Conservation (phyloP, 2,329 filamentous ascomycete species). For the Colletotrichum chlorophyti region DNA sequence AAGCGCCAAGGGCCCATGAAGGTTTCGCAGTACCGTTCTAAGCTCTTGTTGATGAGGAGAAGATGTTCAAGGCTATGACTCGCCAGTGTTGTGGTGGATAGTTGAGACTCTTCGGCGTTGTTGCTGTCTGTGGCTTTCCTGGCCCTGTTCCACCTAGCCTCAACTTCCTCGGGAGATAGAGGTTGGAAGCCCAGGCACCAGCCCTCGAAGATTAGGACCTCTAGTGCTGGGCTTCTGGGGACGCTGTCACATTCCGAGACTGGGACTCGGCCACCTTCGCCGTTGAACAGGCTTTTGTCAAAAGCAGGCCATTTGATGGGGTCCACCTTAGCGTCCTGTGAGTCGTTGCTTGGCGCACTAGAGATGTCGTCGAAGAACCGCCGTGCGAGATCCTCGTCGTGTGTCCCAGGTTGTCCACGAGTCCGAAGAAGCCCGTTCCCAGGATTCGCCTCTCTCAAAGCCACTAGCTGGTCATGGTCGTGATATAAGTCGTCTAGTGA, state of each 20-base stretch:
- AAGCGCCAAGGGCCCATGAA: constrained; percentile 27
- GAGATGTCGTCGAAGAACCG: constrained; percentile 16
- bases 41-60: constrained; percentile 18
- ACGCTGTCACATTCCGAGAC: constrained; percentile 8
- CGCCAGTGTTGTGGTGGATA: constrained; percentile 18
- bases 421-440: constrained; percentile 13
- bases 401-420: constrained; percentile 24
- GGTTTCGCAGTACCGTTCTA: constrained; percentile 20
- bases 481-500: constrained; percentile 26
- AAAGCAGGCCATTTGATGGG: constrained; percentile 20
- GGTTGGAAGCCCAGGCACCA: constrained; percentile 28
- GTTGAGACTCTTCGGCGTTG: not conserved
- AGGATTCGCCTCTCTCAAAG: constrained; percentile 8
- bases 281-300: constrained; percentile 22
- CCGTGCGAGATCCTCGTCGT: constrained; percentile 17
- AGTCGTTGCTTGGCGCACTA: too few species aligned
- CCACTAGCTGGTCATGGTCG: constrained; percentile 17
- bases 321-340: not conserved
- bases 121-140: not conserved
- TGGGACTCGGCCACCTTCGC: constrained; percentile 17
- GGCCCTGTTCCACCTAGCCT: constrained; percentile 20
- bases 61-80: constrained; percentile 12
- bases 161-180: not conserved
- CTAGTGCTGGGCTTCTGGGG: constrained; percentile 10
- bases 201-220: constrained; percentile 26